Evolutionary conservation across 768 basidiomycete species (phyloP).

Genomic region (Pluteus cervinus): DNA sequence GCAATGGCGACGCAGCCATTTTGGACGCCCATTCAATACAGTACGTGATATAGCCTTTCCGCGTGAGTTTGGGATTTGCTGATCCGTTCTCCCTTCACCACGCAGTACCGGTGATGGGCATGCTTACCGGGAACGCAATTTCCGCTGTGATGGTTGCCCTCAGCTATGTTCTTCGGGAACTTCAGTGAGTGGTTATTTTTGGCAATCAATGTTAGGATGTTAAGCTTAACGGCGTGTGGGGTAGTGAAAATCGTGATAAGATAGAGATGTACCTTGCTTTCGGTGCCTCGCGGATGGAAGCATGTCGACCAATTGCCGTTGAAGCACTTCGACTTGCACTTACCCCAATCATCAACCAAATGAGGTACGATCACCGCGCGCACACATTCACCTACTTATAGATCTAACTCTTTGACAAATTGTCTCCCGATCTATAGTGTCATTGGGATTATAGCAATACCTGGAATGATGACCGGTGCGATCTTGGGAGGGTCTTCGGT

Average conservation of each 20-base stretch:
- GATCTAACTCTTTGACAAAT: too few relatives aligned
- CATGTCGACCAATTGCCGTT: conserved; percentile 70
- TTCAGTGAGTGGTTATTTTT: conserved; percentile 44
- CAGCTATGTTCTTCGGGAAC: conserved; percentile 66
- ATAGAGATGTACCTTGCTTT: conserved; percentile 83
- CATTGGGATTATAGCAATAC: conserved; percentile 72
- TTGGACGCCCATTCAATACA: conserved; percentile 80
- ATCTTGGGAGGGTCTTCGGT: conserved; percentile 83
- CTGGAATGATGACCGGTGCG: conserved; percentile 91
- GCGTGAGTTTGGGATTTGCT: not conserved
- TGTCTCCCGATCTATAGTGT: too few relatives aligned
- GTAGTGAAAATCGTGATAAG: conserved; percentile 78
- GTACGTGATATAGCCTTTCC: conserved; percentile 32
- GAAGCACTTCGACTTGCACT: conserved; percentile 78
- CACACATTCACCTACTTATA: too few relatives aligned
- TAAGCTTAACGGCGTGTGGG: not conserved
- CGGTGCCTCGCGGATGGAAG: conserved; percentile 80
- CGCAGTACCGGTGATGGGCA: conserved; percentile 76
- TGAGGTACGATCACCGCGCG: conserved; percentile 68
- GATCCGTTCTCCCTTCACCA: conserved; percentile 3
- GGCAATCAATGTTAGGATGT: not conserved
- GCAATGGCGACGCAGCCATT: conserved; percentile 76
- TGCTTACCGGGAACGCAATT: conserved; percentile 80
- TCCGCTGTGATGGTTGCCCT: conserved; percentile 69
- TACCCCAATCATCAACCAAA: conserved; percentile 77